phyloP scores from a whole-genome alignment of 768 basidiomycete species.

The Leccinum subgranulosum region DNA sequence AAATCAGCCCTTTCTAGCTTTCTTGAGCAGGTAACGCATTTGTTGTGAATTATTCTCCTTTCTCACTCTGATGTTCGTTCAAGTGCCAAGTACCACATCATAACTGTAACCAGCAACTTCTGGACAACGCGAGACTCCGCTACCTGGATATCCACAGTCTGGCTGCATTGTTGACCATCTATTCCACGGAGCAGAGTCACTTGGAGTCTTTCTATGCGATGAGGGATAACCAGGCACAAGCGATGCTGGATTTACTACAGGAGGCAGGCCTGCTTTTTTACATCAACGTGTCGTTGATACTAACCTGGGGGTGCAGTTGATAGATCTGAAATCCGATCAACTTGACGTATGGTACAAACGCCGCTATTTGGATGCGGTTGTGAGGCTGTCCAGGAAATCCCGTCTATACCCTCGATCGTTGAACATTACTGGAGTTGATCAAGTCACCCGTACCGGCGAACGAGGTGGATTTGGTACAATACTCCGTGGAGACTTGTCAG shows the following conservation, averaged over 20 bases:
- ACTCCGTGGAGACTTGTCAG: conserved; percentile 26
- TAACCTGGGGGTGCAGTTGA: conserved; percentile 16
- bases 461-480: conserved; percentile 34
- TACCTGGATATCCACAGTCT: conserved; percentile 22
- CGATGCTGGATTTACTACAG: conserved; percentile 27
- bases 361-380: conserved; percentile 27
- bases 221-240: conserved; percentile 22
- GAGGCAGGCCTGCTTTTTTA: conserved; percentile 5
- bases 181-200: conserved; percentile 15
- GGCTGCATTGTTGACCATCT: conserved; percentile 22
- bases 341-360: conserved; percentile 27
- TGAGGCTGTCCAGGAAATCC: conserved; percentile 29
- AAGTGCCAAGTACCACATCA: conserved; percentile 19
- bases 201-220: conserved; percentile 20
- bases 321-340: conserved; percentile 19
- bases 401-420: conserved; percentile 28
- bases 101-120: conserved; percentile 17
- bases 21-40: conserved; percentile 9
- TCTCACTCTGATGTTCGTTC: background rate
- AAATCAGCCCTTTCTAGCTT: conserved; percentile 12
- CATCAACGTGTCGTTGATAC: background rate
- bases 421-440: conserved; percentile 16
- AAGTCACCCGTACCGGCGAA: conserved; percentile 9
- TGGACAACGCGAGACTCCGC: conserved; percentile 12
- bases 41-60: too few relatives aligned